Percentiles rank a stretch among this genome's conserved stretches.
Evolutionary conservation across 2,329 filamentous ascomycete species (phyloP).

Genomic region (Trichoderma brevicompactum): DNA sequence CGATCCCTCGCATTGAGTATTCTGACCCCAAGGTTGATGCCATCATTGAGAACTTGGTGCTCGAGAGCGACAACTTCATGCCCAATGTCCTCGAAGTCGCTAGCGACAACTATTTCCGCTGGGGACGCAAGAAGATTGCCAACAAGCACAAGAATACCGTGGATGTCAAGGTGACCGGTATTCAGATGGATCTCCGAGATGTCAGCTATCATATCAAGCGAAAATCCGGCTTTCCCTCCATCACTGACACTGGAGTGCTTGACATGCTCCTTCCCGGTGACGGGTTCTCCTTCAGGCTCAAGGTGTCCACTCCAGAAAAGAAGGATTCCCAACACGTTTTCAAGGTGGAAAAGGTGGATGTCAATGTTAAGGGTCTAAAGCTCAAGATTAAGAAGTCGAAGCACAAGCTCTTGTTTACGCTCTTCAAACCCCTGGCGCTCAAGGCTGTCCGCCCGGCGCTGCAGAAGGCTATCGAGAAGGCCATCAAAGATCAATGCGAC

Average conservation of each 20-base stretch:
- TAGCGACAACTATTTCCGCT: conserved; percentile 93
- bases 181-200: conserved; percentile 90
- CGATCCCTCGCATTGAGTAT: conserved; percentile 92
- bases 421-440: conserved; percentile 87
- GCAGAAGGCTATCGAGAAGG: conserved; percentile 85
- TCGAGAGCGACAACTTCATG: conserved; percentile 96
- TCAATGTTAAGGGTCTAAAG: conserved; percentile 78
- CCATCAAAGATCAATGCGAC: conserved; percentile 81
- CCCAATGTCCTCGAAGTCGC: conserved; percentile 88
- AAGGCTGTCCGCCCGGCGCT: conserved; percentile 82
- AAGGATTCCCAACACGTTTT: conserved; percentile 82
- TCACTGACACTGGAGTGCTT: conserved; percentile 85
- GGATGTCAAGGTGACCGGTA: conserved; percentile 82
- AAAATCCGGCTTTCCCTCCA: conserved; percentile 88
- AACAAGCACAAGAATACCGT: conserved; percentile 81
- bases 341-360: conserved; percentile 88
- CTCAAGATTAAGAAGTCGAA: conserved; percentile 94
- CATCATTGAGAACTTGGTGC: conserved; percentile 89
- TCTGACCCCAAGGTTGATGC: conserved; percentile 82
- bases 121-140: conserved; percentile 84
- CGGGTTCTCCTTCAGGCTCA: conserved; percentile 90
- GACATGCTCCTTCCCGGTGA: conserved; percentile 86
- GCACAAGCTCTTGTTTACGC: conserved; percentile 85
- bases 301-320: conserved; percentile 79
- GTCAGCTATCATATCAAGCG: conserved; percentile 94